These are phyloP conservation scores for Boletus barrowsii DNA, from an alignment of 768 basidiomycete species.

Conservation along the genomic window DNA sequence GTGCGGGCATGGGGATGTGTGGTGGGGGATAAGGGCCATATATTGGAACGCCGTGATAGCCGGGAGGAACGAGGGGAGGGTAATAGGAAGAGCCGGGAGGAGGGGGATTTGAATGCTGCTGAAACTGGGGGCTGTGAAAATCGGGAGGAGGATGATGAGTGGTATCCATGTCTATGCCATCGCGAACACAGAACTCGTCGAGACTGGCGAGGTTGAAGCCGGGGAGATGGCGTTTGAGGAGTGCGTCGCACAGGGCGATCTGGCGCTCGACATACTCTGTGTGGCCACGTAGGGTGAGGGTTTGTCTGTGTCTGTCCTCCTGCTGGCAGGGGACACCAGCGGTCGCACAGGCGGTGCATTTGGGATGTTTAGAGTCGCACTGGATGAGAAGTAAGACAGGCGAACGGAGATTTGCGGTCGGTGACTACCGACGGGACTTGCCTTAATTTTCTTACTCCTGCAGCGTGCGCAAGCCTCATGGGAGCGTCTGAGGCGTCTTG, in stretches of 20 bases:
- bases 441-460: constrained; percentile 97
- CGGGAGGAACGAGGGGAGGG: constrained; percentile 40
- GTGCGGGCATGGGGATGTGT: constrained; percentile 39
- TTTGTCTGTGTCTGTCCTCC: constrained; percentile 85
- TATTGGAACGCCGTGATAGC: constrained; percentile 42
- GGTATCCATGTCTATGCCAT: constrained; percentile 56
- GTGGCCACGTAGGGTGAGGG: constrained; percentile 79
- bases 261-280: constrained; percentile 80
- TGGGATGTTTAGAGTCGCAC: constrained; percentile 90
- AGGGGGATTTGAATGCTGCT: constrained; percentile 21
- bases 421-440: constrained; percentile 62
- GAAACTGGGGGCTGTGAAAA: constrained; percentile 35
- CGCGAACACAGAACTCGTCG: constrained; percentile 60
- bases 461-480: constrained; percentile 92
- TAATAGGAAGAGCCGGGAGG: constrained; percentile 32
- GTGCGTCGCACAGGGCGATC: constrained; percentile 72
- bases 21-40: constrained; percentile 41
- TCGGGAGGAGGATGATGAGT: constrained; percentile 26
- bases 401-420: constrained; percentile 81
- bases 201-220: constrained; percentile 65
- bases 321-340: constrained; percentile 80
- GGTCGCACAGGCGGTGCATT: constrained; percentile 81
- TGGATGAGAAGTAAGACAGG: constrained; percentile 42
- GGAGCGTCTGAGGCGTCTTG: constrained; percentile 78
- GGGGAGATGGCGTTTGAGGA: constrained; percentile 71